phyloP scores from a whole-genome alignment of 179 eudicot genomes.

The Drosera spatulata region DNA sequence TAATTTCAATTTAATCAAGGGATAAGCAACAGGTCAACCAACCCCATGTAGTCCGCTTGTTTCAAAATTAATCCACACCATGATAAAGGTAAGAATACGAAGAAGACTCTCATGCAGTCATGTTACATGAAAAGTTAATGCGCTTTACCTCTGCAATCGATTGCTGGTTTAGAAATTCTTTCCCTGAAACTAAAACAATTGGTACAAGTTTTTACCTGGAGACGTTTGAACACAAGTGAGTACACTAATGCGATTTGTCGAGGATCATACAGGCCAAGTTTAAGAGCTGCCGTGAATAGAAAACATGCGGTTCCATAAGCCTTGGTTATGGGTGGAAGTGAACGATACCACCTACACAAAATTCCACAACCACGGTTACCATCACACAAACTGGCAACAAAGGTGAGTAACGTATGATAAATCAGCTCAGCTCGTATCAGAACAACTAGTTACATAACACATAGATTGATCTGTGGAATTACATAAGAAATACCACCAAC shows the following conservation, averaged over 20 bases:
- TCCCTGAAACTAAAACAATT: neutral
- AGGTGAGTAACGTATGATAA: too few relatives aligned
- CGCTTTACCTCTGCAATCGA: neutral
- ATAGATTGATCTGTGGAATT: too few relatives aligned
- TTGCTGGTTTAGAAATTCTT: neutral
- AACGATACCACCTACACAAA: conserved; percentile 42
- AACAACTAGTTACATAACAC: too few relatives aligned
- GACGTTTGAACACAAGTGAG: conserved; percentile 32
- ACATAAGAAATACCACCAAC: too few relatives aligned
- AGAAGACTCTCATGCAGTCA: too few relatives aligned
- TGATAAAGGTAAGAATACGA: too few relatives aligned
- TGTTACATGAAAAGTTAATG: neutral
- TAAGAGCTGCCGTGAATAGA: conserved; percentile 40
- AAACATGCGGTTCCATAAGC: conserved; percentile 83
- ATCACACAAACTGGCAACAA: too few relatives aligned
- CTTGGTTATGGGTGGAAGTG: conserved; percentile 95
- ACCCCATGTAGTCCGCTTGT: too few relatives aligned
- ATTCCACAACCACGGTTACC: neutral
- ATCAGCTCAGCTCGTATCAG: too few relatives aligned
- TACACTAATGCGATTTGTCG: conserved; percentile 30
- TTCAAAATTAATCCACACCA: too few relatives aligned
- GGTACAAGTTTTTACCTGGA: conserved; percentile 41
- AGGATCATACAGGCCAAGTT: conserved; percentile 36
- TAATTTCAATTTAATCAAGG: too few relatives aligned
- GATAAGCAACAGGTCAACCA: too few relatives aligned